Base-by-base conservation (phyloP, 768 basidiomycete species). In the Amanita polypyramis region DNA sequence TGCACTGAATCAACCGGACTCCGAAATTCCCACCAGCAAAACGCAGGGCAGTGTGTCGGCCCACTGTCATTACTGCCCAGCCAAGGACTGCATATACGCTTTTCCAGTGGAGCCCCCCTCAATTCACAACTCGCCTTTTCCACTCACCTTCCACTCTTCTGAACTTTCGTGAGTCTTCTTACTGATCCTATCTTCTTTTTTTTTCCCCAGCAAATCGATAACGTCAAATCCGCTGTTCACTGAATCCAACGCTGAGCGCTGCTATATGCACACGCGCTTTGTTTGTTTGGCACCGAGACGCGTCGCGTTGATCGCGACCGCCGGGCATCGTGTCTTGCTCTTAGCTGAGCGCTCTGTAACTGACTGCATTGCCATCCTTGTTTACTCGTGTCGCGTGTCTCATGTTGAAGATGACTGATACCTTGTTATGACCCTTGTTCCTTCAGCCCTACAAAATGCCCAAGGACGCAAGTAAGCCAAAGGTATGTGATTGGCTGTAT, bases 401-500 rank as follows among this genome's bases (percentile, higher is more conserved):
- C 51, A 44, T 45, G 46, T 45, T 40, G 25, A 36, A 47, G 35
- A 37, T 36, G 42, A 36, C 46, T 43, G 32, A 27, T 52, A 27
- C 45, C 52, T 44, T 35, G 39, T 48, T 51, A 47, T 35, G 12
- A 45, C 19, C 34, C 32, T 23, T 37, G 45, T 43, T 34, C 43
- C 14, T 44, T 19, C 38, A 51, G 44, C 43, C 51, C 47, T 36
- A 48, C 30, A 59, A 78, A 82, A 90, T 88, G 87, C 85, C 86
- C 56, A 89, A 87, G 65, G 85, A 79, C 64, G 64, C 76, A 33
- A 68, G 78, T 35, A 82, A 85, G 67, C 70, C 80, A 54, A 85
- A 78, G 70, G 84, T 85, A 51, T 54, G 77, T 58, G 17, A 29
- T 63, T 54, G 25, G 45, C 39, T 50, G 43, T 37, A 36, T 51